Percentiles rank a stretch among this genome's conserved stretches.
Evolutionary conservation across 2,329 filamentous ascomycete species (phyloP).

Genomic region (Pseudogymnoascus sp.): DNA sequence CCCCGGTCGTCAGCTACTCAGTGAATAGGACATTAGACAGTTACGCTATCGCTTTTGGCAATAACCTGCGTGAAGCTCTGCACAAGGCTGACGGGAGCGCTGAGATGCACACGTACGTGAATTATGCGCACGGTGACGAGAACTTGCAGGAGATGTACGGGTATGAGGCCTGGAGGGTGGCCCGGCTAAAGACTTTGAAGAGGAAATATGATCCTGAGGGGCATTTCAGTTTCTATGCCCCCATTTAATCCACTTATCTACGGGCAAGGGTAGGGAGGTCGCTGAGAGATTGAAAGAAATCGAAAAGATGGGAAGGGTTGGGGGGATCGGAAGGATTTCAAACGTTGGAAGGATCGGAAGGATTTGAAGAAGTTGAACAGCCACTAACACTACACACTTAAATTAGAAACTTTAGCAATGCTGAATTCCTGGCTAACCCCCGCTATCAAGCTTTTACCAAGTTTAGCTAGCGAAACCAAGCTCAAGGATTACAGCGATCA

Average conservation of each 20-base stretch:
- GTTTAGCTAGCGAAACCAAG: too few relatives aligned
- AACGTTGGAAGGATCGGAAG: too few relatives aligned
- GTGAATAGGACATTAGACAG: constrained; percentile 26
- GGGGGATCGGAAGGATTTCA: too few relatives aligned
- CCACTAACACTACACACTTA: too few relatives aligned
- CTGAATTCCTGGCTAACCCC: too few relatives aligned
- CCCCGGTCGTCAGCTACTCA: constrained; percentile 31
- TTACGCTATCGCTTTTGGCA: constrained; percentile 29
- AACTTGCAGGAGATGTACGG: constrained; percentile 36
- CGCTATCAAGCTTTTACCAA: too few relatives aligned
- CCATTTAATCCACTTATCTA: constrained; percentile 19
- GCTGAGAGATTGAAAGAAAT: neutral
- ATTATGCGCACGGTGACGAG: constrained; percentile 43
- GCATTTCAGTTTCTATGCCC: constrained; percentile 36
- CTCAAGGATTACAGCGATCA: too few relatives aligned
- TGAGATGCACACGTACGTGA: constrained; percentile 35
- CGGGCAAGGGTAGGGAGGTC: neutral
- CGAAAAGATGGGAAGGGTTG: too few relatives aligned
- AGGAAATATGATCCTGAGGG: constrained; percentile 37
- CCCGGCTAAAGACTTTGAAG: constrained; percentile 38
- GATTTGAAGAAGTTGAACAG: too few relatives aligned
- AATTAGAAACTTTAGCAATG: too few relatives aligned
- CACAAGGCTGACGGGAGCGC: constrained; percentile 26
- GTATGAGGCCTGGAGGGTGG: constrained; percentile 38
- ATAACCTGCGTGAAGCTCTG: constrained; percentile 31